A percentile compares a stretch with the other conserved stretches of the same genome.
Evolutionary conservation across 306 rosid species (phyloP).

Genomic region (Vigna unguiculata): DNA sequence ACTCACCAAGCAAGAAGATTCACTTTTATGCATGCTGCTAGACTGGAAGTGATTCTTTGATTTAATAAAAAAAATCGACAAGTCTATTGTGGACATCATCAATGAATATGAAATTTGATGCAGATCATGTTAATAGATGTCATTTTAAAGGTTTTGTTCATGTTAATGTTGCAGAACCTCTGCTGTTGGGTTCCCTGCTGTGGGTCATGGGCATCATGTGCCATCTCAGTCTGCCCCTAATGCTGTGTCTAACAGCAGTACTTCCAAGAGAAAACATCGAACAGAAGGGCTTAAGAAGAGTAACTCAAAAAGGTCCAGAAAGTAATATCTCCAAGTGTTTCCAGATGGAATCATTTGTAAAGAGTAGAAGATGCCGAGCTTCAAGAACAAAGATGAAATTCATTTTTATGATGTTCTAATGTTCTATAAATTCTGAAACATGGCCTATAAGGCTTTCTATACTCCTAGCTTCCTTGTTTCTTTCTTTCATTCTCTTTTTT

Average conservation of each 20-base stretch:
- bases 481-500: not conserved
- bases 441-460: conserved; percentile 1
- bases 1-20: not conserved
- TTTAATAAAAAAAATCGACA: not conserved
- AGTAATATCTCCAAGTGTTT: conserved; percentile 46
- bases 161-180: conserved; percentile 78
- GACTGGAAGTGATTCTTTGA: conserved; percentile 18
- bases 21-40: not conserved
- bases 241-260: conserved; percentile 48
- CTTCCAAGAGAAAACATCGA: conserved; percentile 54
- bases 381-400: conserved; percentile 75
- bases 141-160: conserved; percentile 32
- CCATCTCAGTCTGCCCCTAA: conserved; percentile 62
- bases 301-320: conserved; percentile 57
- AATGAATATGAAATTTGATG: not conserved
- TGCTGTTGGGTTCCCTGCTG: conserved; percentile 99
- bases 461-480: conserved; percentile 1
- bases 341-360: conserved; percentile 52
- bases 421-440: conserved; percentile 28
- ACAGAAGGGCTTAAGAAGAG: conserved; percentile 58
- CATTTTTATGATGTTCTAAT: conserved; percentile 1
- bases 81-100: conserved; percentile 23
- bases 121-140: conserved; percentile 17
- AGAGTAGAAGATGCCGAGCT: conserved; percentile 76
- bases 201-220: conserved; percentile 83